Base-by-base conservation (phyloP, 129 eudicot species). In the Glebionis coronaria region DNA sequence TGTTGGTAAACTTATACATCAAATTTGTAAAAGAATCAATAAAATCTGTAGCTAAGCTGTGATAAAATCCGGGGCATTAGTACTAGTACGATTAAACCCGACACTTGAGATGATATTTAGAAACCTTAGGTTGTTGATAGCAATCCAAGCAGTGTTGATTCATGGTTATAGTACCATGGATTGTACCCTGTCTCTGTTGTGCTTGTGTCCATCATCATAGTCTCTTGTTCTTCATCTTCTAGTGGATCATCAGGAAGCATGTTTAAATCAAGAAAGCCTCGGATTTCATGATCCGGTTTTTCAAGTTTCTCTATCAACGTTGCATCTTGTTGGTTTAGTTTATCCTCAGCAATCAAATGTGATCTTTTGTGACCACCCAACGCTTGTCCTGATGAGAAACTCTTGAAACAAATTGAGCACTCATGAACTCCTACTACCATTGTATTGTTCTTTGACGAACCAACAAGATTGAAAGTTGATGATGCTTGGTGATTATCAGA, bases 291-390 rank as follows among this genome's bases (percentile, higher is more conserved):
- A 56, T 70, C 46, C 13, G 88, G 75, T 63, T 73, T 75, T 57
- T 81, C 67, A 3, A 70, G 40, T 14, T 76, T 76, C 46, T 53
- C 69, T 1, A 47, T 76, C 64, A 46, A 45, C 50, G 18, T 67
- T 11, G 27, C 9, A 38, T 46, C 65, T 58, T 54, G 67, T 62
- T 81, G 85, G 31, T 68, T 90, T 70, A 46, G 23, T 76, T 90
- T 84, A 29, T 84, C 85, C 31, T 85, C 97, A 14, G 79, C 78
- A 29, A 88, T 61, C 64, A 92, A 74, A 50, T 92, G 98, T 51
- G 98, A 92, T 70, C 96, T 85, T 72, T 92, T 92, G 89, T 92
- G 98, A 18, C 98, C 98, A 16, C 98, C 98, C 62, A 92, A 79
- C n/a, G 98, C 96, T 69, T 92, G 96, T 10, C 96, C 96, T 4